phyloP scores from a whole-genome alignment of 179 eudicot genomes.

The Beta corolliflora region DNA sequence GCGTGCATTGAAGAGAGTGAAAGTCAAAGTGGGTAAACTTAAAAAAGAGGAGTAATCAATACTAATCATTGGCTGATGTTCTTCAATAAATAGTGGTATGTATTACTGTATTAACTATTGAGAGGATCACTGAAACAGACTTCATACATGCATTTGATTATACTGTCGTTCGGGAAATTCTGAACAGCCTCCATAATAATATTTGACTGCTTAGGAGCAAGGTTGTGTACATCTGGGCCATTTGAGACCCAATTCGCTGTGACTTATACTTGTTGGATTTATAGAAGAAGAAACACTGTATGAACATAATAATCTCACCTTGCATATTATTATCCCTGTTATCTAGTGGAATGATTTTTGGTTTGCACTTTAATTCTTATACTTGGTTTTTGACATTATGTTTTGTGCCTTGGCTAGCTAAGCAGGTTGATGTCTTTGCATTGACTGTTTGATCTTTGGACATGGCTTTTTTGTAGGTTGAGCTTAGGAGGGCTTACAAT shows the following conservation, averaged over 20 bases:
- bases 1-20: too few species aligned
- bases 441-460: constrained; percentile 19
- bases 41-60: not conserved
- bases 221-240: not conserved
- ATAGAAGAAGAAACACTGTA: not conserved
- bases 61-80: not conserved
- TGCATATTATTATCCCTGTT: not conserved
- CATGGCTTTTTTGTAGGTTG: constrained; percentile 56
- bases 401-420: not conserved
- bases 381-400: not conserved
- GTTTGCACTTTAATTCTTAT: not conserved
- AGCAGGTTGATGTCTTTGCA: constrained; percentile 6
- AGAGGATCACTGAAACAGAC: not conserved
- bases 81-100: not conserved
- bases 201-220: not conserved
- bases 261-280: not conserved
- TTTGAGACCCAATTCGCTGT: not conserved
- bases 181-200: not conserved
- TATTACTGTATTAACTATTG: not conserved
- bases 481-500: constrained; percentile 77
- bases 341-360: not conserved
- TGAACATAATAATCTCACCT: not conserved
- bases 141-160: not conserved
- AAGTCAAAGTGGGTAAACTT: too few species aligned
- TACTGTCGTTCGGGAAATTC: constrained; percentile 11